These are phyloP conservation scores for Mimosa pudica DNA, from an alignment of 306 rosid genomes.

Conservation along the genomic window DNA sequence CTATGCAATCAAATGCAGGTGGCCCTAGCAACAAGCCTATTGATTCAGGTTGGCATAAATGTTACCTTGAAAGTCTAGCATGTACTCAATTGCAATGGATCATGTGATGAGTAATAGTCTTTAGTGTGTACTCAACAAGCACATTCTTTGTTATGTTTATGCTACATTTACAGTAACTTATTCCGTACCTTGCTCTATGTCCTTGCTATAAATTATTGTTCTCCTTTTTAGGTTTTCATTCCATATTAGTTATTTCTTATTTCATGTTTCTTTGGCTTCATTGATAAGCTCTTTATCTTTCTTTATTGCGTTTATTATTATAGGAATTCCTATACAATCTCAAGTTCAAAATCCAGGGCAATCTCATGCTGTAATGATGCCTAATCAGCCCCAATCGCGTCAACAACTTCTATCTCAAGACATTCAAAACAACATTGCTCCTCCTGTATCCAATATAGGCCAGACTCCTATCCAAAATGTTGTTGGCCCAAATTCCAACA, in stretches of 20 bases:
- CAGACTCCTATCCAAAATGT: slow-evolving; percentile 62
- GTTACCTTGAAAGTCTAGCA: background rate
- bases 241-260: background rate
- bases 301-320: background rate
- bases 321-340: slow-evolving; percentile 62
- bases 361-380: slow-evolving; percentile 55
- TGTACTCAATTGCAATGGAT: background rate
- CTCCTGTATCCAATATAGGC: slow-evolving; percentile 62
- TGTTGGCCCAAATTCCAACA: slow-evolving; percentile 68
- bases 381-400: slow-evolving; percentile 65
- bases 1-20: slow-evolving; percentile 39
- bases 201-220: background rate
- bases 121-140: background rate
- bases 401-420: slow-evolving; percentile 74
- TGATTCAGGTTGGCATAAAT: slow-evolving; percentile 57
- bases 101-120: background rate
- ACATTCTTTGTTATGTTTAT: background rate
- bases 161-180: background rate
- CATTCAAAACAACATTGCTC: slow-evolving; percentile 56
- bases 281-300: slow-evolving; percentile 29
- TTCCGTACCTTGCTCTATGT: background rate
- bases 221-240: background rate
- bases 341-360: slow-evolving; percentile 69
- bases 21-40: slow-evolving; percentile 63
- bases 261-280: slow-evolving; percentile 18